Conservation (phyloP, 192 early-diverging fungal genomes). For the Coemansia reversa region DNA sequence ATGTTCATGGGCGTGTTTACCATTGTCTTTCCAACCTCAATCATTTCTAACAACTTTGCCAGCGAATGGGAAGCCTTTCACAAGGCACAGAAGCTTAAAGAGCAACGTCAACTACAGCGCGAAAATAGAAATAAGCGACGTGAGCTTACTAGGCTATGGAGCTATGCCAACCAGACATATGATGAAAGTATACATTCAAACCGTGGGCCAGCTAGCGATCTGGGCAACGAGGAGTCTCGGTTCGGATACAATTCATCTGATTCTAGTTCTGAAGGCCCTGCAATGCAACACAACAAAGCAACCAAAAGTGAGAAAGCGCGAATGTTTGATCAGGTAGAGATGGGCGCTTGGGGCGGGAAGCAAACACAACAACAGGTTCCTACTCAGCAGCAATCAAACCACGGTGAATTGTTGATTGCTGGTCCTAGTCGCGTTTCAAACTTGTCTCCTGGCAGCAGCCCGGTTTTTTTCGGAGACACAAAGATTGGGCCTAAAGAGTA, state of each 20-base stretch:
- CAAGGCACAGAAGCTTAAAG: constrained; percentile 38
- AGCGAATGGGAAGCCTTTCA: constrained; percentile 55
- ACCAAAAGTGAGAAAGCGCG: not conserved
- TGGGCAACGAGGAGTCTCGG: constrained; percentile 4
- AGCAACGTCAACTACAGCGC: constrained; percentile 28
- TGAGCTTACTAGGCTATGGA: constrained; percentile 22
- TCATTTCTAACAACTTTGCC: constrained; percentile 59
- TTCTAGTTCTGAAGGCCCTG: too few relatives aligned
- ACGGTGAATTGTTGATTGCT: too few relatives aligned
- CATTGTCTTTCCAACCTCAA: constrained; percentile 58
- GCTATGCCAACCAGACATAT: constrained; percentile 31
- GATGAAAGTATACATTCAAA: not conserved
- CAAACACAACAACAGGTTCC: not conserved
- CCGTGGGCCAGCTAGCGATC: not conserved
- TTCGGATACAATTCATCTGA: not conserved
- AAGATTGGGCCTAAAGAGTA: constrained; percentile 42
- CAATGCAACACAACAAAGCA: not conserved
- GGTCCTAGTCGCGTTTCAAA: not conserved
- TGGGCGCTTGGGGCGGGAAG: not conserved
- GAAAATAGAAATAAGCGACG: constrained; percentile 25
- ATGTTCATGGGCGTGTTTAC: constrained; percentile 59
- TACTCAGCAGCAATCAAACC: too few relatives aligned
- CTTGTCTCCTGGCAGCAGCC: not conserved
- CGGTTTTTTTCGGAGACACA: not conserved
- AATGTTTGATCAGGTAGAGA: not conserved